These are phyloP conservation scores for Corynascus novoguineensis DNA, from an alignment of 495 filamentous ascomycete species.

Conservation along the genomic window DNA sequence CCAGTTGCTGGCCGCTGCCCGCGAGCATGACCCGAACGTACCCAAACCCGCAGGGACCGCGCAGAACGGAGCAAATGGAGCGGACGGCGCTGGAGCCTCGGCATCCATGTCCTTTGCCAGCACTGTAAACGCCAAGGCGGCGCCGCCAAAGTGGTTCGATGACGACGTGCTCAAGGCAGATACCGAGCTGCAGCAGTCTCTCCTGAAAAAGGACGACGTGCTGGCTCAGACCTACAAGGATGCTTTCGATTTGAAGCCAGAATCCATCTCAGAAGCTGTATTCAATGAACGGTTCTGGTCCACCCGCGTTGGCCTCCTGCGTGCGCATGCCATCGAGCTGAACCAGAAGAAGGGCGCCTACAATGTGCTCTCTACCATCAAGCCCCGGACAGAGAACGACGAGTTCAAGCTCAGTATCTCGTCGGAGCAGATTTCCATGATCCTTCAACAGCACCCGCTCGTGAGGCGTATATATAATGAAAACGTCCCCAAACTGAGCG, in stretches of 20 bases:
- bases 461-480: conserved; percentile 90
- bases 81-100: conserved; percentile 33
- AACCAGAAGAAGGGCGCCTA: conserved; percentile 80
- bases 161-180: conserved; percentile 68
- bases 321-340: conserved; percentile 84
- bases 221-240: conserved; percentile 79
- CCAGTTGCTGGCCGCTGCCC: conserved; percentile 63
- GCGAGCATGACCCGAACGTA: conserved; percentile 47
- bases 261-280: conserved; percentile 65
- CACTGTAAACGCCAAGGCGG: conserved; percentile 40
- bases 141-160: conserved; percentile 62
- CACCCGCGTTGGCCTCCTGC: conserved; percentile 71
- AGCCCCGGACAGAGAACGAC: conserved; percentile 70
- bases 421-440: conserved; percentile 86
- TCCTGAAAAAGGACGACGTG: conserved; percentile 67
- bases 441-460: conserved; percentile 88
- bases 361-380: conserved; percentile 88
- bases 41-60: conserved; percentile 38
- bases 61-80: conserved; percentile 23
- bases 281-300: conserved; percentile 94
- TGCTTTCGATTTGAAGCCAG: conserved; percentile 68
- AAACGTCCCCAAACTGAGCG: conserved; percentile 75
- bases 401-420: conserved; percentile 75
- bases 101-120: conserved; percentile 46
- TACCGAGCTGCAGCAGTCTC: conserved; percentile 73